Conservation (phyloP, 2,329 filamentous ascomycete species). For the Penicillium brevicompactum region DNA sequence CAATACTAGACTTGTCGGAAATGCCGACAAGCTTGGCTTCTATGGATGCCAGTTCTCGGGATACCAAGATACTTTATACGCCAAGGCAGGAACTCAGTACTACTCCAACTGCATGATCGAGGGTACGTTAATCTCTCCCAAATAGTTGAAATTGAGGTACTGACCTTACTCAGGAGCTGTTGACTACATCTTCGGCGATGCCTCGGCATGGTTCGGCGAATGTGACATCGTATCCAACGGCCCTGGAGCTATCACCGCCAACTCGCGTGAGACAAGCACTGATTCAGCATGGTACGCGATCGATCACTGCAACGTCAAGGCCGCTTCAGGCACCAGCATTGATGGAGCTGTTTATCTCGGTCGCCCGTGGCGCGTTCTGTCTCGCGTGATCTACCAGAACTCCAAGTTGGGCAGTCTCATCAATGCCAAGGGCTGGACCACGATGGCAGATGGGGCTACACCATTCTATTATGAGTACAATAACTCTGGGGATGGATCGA, state of each 20-base stretch:
- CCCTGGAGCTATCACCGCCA: constrained; percentile 35
- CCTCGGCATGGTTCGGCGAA: constrained; percentile 31
- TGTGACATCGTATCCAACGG: constrained; percentile 39
- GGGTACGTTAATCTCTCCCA: constrained; percentile 14
- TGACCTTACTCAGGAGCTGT: constrained; percentile 26
- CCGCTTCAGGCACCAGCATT: constrained; percentile 19
- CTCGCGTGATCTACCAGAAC: constrained; percentile 39
- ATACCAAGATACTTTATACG: constrained; percentile 41
- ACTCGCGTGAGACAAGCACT: constrained; percentile 22
- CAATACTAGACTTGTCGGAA: constrained; percentile 25
- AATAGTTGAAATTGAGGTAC: neutral
- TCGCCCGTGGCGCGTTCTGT: constrained; percentile 36
- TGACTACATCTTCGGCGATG: constrained; percentile 41
- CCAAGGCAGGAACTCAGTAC: constrained; percentile 36
- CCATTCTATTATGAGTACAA: constrained; percentile 35
- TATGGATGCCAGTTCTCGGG: constrained; percentile 38
- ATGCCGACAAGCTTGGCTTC: constrained; percentile 35
- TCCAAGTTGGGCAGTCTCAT: constrained; percentile 30
- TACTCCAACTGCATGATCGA: constrained; percentile 37
- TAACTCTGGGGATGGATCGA: constrained; percentile 29
- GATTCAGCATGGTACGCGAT: constrained; percentile 36
- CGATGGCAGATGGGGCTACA: constrained; percentile 33
- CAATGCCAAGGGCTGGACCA: constrained; percentile 36
- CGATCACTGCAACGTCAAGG: constrained; percentile 30
- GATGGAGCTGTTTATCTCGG: constrained; percentile 34